phyloP scores from a whole-genome alignment of 1,284 basidiomycete species.

The Hymenochaete sp. region DNA sequence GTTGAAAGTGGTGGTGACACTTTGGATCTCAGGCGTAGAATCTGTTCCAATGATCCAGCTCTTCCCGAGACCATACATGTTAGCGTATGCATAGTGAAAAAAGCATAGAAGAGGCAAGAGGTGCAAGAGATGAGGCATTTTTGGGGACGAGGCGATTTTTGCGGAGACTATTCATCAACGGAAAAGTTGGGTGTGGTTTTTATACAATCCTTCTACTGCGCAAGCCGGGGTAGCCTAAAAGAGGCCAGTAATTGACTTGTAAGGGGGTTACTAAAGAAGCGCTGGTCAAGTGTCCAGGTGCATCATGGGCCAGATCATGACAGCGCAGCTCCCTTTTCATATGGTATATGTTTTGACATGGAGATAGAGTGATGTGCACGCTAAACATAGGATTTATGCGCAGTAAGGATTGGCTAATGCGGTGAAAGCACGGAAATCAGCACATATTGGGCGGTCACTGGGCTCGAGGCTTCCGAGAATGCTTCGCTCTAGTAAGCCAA shows the following conservation, averaged over 20 bases:
- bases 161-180: not conserved
- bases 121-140: slow-evolving; percentile 5
- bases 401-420: no score
- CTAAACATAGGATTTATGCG: no score
- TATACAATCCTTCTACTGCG: not conserved
- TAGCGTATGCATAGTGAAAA: slow-evolving; percentile 1
- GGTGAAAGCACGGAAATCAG: no score
- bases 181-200: not conserved
- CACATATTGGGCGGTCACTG: no score
- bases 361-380: no score
- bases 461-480: no score
- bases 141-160: not conserved
- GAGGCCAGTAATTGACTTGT: not conserved
- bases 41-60: slow-evolving; percentile 13
- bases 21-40: slow-evolving; percentile 10
- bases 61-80: slow-evolving; percentile 14
- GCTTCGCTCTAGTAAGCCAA: no score
- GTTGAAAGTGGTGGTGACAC: slow-evolving; percentile 15
- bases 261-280: not conserved
- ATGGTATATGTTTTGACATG: no score
- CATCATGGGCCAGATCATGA: not conserved
- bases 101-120: not conserved
- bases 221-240: not conserved
- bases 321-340: no score
- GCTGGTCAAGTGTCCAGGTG: not conserved